Evolutionary conservation across 768 basidiomycete genomes (phyloP).

Genomic region (Tricholoma sp.): DNA sequence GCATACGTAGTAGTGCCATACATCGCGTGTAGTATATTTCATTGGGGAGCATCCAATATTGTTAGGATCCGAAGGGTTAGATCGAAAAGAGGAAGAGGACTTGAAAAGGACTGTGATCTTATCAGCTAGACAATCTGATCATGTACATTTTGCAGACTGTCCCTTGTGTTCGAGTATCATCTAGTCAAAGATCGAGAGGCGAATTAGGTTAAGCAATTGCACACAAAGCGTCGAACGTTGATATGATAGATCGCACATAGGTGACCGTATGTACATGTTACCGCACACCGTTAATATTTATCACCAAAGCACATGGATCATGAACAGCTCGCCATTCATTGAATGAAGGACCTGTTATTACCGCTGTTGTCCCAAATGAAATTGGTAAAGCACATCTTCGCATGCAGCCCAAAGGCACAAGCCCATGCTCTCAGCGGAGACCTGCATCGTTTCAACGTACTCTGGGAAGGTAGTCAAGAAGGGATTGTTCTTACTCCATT

Average conservation of each 20-base stretch:
- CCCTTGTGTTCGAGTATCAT: too few relatives aligned
- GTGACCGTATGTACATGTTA: too few relatives aligned
- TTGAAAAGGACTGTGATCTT: too few relatives aligned
- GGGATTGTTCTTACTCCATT: constrained; percentile 18
- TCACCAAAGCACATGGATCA: neutral
- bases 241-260: too few relatives aligned
- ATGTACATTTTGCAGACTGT: too few relatives aligned
- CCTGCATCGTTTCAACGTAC: constrained; percentile 44
- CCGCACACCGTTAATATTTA: neutral
- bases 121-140: too few relatives aligned
- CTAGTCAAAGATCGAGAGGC: too few relatives aligned
- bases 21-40: constrained; percentile 19
- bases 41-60: constrained; percentile 1
- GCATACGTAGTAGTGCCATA: constrained; percentile 1
- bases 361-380: constrained; percentile 28
- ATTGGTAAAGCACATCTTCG: constrained; percentile 41
- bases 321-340: neutral
- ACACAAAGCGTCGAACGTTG: too few relatives aligned
- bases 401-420: constrained; percentile 50
- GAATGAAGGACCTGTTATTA: neutral
- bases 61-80: too few relatives aligned
- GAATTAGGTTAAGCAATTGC: too few relatives aligned
- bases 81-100: too few relatives aligned
- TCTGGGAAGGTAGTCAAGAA: constrained; percentile 30
- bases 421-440: constrained; percentile 36